Evolutionary conservation across 225 moss, liverwort and hornwort genomes (phyloP).

Genomic region (Anthoceros angustus): DNA sequence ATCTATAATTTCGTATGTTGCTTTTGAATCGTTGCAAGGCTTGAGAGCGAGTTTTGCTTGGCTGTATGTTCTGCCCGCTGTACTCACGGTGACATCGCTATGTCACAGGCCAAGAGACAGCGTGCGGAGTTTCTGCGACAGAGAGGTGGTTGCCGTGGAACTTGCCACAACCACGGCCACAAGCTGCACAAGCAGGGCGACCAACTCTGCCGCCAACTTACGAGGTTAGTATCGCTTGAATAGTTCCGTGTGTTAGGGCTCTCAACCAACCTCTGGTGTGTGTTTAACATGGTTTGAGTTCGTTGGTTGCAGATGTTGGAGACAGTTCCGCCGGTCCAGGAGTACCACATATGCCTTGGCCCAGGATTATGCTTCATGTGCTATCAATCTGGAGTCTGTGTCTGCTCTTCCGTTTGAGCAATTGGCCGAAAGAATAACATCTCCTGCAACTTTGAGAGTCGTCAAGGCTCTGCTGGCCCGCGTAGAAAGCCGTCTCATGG

Average conservation of each 20-base stretch:
- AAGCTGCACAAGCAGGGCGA: conserved; percentile 77
- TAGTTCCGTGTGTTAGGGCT: background rate
- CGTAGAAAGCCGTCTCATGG: conserved; percentile 69
- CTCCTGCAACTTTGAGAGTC: conserved; percentile 62
- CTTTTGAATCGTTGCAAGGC: background rate
- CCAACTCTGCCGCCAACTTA: conserved; percentile 86
- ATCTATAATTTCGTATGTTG: background rate
- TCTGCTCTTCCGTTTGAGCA: conserved; percentile 63
- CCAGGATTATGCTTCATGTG: conserved; percentile 70
- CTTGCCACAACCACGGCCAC: conserved; percentile 67
- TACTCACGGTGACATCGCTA: background rate
- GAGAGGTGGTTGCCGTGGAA: conserved; percentile 78
- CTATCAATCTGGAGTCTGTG: conserved; percentile 54
- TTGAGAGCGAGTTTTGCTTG: background rate
- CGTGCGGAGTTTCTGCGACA: conserved; percentile 90
- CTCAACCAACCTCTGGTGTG: too few relatives aligned
- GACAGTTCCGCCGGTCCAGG: conserved; percentile 85
- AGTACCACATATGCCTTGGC: conserved; percentile 70
- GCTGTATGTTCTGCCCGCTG: background rate
- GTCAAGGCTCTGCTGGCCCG: conserved; percentile 72
- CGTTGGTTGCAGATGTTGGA: conserved; percentile 61
- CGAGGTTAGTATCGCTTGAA: conserved; percentile 31
- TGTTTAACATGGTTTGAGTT: background rate
- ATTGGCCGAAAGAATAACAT: conserved; percentile 79
- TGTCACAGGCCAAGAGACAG: conserved; percentile 69